These are phyloP conservation scores for Deuterostichococcus epilithicus DNA, from an alignment of 139 green algal genomes.

Conservation along the genomic window DNA sequence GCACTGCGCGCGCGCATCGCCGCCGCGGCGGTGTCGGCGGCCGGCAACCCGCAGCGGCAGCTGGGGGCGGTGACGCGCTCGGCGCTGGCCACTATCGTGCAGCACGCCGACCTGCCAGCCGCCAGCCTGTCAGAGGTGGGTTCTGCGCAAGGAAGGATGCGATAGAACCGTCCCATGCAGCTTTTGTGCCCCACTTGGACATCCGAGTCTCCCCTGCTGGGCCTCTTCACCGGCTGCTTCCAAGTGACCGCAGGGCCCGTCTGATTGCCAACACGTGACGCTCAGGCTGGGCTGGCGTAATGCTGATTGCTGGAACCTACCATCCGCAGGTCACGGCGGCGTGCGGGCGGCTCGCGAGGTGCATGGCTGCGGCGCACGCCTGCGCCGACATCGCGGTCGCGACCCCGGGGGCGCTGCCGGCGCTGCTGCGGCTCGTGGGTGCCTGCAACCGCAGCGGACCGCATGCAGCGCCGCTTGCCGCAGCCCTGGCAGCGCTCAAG, in stretches of 20 bases:
- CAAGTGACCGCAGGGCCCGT: not conserved
- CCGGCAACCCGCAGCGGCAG: not conserved
- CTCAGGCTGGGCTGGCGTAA: not conserved
- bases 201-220: too few species aligned
- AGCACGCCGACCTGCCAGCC: not conserved
- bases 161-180: not conserved
- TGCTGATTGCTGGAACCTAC: too few species aligned
- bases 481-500: conserved; percentile 45
- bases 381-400: not conserved
- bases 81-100: not conserved
- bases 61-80: not conserved
- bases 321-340: conserved; percentile 32
- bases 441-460: conserved; percentile 62
- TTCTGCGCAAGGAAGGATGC: not conserved
- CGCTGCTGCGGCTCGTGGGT: conserved; percentile 52
- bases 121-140: conserved; percentile 18
- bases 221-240: not conserved
- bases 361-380: conserved; percentile 7
- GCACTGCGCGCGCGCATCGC: not conserved
- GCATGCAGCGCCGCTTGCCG: conserved; percentile 45
- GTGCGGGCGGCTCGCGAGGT: conserved; percentile 32
- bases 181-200: too few species aligned
- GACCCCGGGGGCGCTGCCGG: conserved; percentile 27
- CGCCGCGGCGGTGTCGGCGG: not conserved
- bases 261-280: not conserved